Evolutionary conservation across 192 early-diverging fungal species (phyloP).

Genomic region (Backusella mclennaniae): DNA sequence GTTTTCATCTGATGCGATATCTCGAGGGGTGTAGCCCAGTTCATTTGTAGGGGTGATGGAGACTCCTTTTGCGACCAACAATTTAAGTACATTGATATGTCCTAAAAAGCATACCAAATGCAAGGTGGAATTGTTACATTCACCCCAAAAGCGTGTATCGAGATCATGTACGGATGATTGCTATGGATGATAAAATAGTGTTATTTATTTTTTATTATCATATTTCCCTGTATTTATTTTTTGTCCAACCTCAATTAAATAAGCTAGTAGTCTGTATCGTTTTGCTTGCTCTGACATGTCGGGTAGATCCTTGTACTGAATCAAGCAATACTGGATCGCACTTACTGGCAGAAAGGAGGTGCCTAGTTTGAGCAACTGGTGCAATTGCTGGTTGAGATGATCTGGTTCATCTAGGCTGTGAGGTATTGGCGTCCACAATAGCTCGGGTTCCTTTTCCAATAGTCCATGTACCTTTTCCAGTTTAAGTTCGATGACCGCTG

Average conservation of each 20-base stretch:
- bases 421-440: conserved; percentile 15
- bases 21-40: conserved; percentile 15
- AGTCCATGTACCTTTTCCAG: background rate
- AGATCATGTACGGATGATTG: conserved; percentile 17
- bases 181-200: background rate
- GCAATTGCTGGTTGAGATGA: conserved; percentile 9
- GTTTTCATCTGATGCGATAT: conserved; percentile 8
- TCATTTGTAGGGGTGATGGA: conserved; percentile 9
- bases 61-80: conserved; percentile 17
- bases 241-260: conserved; percentile 22
- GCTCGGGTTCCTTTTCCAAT: conserved; percentile 2
- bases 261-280: background rate
- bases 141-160: conserved; percentile 23
- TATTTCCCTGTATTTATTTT: background rate
- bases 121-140: conserved; percentile 25
- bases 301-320: conserved; percentile 12
- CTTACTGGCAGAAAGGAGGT: conserved; percentile 14
- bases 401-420: conserved; percentile 2
- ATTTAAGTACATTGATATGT: conserved; percentile 12
- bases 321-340: conserved; percentile 16
- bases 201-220: background rate
- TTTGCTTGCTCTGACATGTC: background rate
- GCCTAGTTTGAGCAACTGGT: background rate
- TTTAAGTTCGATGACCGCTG: background rate
- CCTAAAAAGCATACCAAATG: conserved; percentile 25